phyloP scores from a whole-genome alignment of 2,329 filamentous ascomycete species.

The Mycocentrospora acerina region DNA sequence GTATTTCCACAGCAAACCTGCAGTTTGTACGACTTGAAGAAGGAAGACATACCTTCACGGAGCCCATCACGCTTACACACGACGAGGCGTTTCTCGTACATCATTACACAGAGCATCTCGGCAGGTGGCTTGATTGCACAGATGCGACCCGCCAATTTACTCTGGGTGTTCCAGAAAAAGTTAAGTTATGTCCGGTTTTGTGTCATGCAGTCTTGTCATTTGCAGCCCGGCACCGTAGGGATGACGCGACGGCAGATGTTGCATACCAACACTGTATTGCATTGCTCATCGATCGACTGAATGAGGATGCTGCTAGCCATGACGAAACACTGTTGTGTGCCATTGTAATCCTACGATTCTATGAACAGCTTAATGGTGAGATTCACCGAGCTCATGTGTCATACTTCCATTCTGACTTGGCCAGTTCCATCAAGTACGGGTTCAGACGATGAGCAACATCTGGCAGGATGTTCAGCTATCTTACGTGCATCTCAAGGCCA shows the following conservation, averaged over 20 bases:
- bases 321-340: conserved; percentile 33
- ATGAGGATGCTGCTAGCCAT: conserved; percentile 25
- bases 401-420: conserved; percentile 6
- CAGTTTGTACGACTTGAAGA: no score
- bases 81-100: conserved; percentile 30
- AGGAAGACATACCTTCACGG: no score
- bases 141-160: conserved; percentile 35
- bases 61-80: conserved; percentile 14
- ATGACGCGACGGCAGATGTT: conserved; percentile 19
- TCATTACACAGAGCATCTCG: conserved; percentile 33
- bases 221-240: conserved; percentile 27
- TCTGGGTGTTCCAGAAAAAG: conserved; percentile 27
- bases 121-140: conserved; percentile 36
- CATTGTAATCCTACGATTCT: conserved; percentile 36
- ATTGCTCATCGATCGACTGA: conserved; percentile 32
- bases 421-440: conserved; percentile 28
- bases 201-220: conserved; percentile 33
- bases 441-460: conserved; percentile 30
- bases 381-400: not conserved
- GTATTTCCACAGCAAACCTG: not conserved
- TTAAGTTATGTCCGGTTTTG: conserved; percentile 29
- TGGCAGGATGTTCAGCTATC: conserved; percentile 34
- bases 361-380: conserved; percentile 34
- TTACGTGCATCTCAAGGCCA: conserved; percentile 30
- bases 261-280: conserved; percentile 33